These are phyloP conservation scores for Syzygium jambos DNA, from an alignment of 345 rosid species.

Conservation along the genomic window DNA sequence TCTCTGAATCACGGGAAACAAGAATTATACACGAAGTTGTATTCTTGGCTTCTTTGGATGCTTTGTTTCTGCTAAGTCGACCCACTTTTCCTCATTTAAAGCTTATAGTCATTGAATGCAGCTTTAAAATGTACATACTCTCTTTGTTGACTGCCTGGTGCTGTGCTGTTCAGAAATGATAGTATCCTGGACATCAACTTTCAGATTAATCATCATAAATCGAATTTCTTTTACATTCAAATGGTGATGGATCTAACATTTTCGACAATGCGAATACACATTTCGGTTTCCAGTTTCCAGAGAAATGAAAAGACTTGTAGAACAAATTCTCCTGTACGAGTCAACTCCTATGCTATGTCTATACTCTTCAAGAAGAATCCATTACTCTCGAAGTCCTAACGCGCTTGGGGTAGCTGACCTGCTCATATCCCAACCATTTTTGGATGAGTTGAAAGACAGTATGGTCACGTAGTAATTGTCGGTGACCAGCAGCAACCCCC, in stretches of 20 bases:
- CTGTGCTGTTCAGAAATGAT: background rate
- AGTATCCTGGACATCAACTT: background rate
- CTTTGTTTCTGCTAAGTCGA: background rate
- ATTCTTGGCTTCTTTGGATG: background rate
- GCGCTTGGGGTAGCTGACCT: slow-evolving; percentile 18
- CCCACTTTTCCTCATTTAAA: background rate
- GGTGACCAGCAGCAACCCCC: slow-evolving; percentile 54
- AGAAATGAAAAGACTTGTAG: background rate
- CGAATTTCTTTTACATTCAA: background rate
- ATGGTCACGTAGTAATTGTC: slow-evolving; percentile 44
- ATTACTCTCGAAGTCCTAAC: slow-evolving; percentile 33
- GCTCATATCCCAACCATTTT: slow-evolving; percentile 65
- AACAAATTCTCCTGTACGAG: background rate
- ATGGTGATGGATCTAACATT: background rate
- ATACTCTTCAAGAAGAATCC: slow-evolving; percentile 13
- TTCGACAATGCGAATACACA: background rate
- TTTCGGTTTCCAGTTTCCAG: background rate
- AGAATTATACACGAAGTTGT: background rate
- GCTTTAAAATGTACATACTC: background rate
- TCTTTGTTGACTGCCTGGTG: background rate
- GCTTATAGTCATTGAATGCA: background rate
- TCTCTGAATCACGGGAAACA: background rate
- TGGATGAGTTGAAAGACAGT: slow-evolving; percentile 44
- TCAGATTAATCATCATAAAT: background rate
- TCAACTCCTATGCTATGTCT: background rate